phyloP scores from a whole-genome alignment of 768 basidiomycete genomes.

The Collybia nuda region DNA sequence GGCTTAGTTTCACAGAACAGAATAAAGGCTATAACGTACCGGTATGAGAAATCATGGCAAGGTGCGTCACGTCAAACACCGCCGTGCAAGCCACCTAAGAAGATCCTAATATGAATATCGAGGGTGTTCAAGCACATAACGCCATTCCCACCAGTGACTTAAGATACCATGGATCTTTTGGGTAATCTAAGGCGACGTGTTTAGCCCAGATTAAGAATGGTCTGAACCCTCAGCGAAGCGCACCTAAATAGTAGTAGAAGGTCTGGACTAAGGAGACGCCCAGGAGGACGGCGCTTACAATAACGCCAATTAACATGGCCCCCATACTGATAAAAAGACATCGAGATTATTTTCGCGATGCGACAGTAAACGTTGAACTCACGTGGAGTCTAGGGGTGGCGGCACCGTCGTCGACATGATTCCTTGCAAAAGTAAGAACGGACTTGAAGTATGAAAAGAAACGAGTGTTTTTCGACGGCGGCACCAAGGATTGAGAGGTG shows the following conservation, averaged over 20 bases:
- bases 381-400: slow-evolving; percentile 11
- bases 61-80: not conserved
- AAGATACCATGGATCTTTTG: not conserved
- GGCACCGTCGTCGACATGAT: slow-evolving; percentile 6
- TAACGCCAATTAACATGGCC: slow-evolving; percentile 15
- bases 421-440: not conserved
- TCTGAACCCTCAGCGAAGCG: no score
- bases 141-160: not conserved
- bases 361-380: not conserved
- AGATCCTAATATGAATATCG: not conserved
- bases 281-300: slow-evolving; percentile 17
- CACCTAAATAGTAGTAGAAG: slow-evolving; percentile 13
- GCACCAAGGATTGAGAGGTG: not conserved
- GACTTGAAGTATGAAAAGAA: not conserved
- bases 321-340: slow-evolving; percentile 14
- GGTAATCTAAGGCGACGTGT: not conserved
- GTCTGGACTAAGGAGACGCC: slow-evolving; percentile 19
- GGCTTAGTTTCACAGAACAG: not conserved
- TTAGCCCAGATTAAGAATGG: not conserved
- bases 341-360: not conserved
- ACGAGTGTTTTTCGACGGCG: not conserved
- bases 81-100: not conserved
- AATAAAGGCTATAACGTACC: not conserved
- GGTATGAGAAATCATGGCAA: not conserved
- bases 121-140: not conserved